Evolutionary conservation across 148 eudicot genomes (phyloP).

Genomic region (Rhododendron griersonianum): DNA sequence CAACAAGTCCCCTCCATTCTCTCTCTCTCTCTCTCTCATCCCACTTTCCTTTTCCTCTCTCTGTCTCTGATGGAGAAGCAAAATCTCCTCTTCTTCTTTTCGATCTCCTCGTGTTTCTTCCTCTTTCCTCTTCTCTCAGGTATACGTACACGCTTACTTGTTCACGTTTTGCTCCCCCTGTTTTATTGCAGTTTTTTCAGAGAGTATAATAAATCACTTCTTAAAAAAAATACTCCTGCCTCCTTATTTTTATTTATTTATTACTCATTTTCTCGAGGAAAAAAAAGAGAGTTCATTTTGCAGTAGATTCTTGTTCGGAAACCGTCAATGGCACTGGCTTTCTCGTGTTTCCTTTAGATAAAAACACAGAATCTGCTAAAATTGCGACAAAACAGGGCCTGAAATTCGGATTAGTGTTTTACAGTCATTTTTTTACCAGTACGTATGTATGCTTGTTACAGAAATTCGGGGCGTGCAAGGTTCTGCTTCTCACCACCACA

Average conservation of each 20-base stretch:
- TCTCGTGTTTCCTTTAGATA: neutral
- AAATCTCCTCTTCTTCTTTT: neutral
- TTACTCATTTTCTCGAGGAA: too few relatives aligned
- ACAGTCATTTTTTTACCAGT: neutral
- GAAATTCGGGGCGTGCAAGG: neutral
- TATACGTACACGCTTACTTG: neutral
- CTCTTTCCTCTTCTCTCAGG: neutral
- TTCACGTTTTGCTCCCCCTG: neutral
- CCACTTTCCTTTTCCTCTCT: neutral
- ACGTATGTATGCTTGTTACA: neutral
- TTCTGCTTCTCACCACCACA: neutral
- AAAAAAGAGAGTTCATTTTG: too few relatives aligned
- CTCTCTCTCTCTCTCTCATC: neutral
- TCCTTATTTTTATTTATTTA: neutral
- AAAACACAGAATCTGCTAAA: neutral
- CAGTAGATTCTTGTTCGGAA: neutral
- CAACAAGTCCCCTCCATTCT: neutral
- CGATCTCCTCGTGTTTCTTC: neutral
- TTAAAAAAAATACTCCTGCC: neutral
- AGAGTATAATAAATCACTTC: neutral
- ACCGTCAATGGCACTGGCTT: neutral
- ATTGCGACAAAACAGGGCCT: neutral
- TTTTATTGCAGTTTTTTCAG: neutral
- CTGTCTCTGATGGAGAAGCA: neutral
- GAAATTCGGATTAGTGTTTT: neutral